Conservation (phyloP, 2,329 filamentous ascomycete species). For the Atkinsonella hypoxylon region DNA sequence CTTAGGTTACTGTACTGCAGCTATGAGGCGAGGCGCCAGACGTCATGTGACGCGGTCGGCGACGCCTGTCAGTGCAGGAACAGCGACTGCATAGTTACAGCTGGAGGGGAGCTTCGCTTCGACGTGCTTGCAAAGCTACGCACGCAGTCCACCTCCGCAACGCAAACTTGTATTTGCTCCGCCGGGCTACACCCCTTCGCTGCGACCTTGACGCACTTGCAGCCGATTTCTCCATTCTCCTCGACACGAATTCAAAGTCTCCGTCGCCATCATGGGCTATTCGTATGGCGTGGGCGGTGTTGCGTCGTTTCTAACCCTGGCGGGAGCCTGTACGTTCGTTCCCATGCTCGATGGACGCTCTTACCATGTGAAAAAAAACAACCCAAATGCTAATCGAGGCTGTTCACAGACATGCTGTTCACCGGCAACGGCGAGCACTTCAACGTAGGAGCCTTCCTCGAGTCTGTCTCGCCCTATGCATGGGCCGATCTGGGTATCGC, state of each 20-base stretch:
- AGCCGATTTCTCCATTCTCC: not conserved
- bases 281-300: constrained; percentile 58
- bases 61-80: too few relatives aligned
- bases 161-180: not conserved
- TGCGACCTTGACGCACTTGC: not conserved
- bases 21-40: too few relatives aligned
- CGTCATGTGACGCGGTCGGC: constrained; percentile 28
- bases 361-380: too few relatives aligned
- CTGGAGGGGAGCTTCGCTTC: not conserved
- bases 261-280: constrained; percentile 50
- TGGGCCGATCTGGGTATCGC: constrained; percentile 88
- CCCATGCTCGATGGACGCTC: not conserved
- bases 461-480: constrained; percentile 83
- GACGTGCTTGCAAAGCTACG: too few relatives aligned
- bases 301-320: constrained; percentile 55
- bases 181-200: too few relatives aligned
- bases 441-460: constrained; percentile 92
- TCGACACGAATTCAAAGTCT: not conserved
- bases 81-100: too few relatives aligned
- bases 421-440: constrained; percentile 92
- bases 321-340: constrained; percentile 65
- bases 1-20: too few relatives aligned
- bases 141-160: not conserved
- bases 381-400: not conserved
- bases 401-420: constrained; percentile 82